phyloP scores from a whole-genome alignment of 441 rosid genomes.

The Jatropha multifida region DNA sequence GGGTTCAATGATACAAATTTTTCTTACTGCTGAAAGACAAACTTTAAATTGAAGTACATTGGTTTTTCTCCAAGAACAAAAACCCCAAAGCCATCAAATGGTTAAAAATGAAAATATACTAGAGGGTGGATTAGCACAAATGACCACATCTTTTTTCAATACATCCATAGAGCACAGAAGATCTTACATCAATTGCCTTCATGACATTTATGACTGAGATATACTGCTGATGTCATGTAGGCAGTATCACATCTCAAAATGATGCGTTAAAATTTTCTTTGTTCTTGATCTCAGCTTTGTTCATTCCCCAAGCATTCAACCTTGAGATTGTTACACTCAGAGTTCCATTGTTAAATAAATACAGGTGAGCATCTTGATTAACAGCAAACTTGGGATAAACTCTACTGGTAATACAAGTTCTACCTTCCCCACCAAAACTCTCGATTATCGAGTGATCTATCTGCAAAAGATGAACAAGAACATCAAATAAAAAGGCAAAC shows the following conservation, averaged over 20 bases:
- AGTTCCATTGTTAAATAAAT: constrained; percentile 40
- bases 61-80: not conserved
- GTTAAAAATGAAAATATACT: not conserved
- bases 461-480: constrained; percentile 23
- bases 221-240: not conserved
- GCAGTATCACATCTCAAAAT: not conserved
- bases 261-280: not conserved
- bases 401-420: constrained; percentile 36
- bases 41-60: not conserved
- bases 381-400: constrained; percentile 60
- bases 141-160: not conserved
- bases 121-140: not conserved
- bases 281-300: constrained; percentile 25
- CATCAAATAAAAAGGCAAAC: not conserved
- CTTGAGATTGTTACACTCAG: constrained; percentile 24
- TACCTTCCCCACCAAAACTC: constrained; percentile 38
- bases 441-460: constrained; percentile 44
- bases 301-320: constrained; percentile 42
- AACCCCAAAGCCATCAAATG: not conserved
- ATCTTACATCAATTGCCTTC: constrained; percentile 2
- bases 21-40: not conserved
- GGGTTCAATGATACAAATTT: not conserved
- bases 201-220: not conserved
- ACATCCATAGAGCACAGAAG: not conserved
- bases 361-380: constrained; percentile 33